These are phyloP conservation scores for Colletotrichum falcatum DNA, from an alignment of 2,329 filamentous ascomycete species.

Conservation along the genomic window DNA sequence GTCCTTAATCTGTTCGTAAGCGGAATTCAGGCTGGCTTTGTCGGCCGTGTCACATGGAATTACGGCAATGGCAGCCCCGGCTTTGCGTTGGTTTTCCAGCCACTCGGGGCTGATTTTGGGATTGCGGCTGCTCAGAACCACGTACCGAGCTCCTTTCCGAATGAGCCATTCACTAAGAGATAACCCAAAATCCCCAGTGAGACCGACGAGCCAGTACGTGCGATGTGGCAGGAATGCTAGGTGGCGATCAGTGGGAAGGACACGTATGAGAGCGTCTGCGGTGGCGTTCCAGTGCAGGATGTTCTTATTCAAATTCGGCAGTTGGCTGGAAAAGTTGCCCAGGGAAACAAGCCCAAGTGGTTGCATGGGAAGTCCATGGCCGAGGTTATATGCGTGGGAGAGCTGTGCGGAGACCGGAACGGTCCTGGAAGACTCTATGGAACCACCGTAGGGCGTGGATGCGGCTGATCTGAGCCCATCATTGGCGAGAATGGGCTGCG, in stretches of 20 bases:
- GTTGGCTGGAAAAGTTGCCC: neutral
- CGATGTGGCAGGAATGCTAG: neutral
- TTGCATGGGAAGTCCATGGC: neutral
- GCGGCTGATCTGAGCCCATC: neutral
- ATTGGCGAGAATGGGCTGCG: neutral
- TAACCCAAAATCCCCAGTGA: constrained; percentile 48
- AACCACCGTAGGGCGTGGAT: neutral
- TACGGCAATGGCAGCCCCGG: constrained; percentile 47
- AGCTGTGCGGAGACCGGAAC: neutral
- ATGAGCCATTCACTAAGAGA: constrained; percentile 54
- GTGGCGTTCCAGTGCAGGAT: neutral
- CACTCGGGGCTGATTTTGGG: constrained; percentile 42
- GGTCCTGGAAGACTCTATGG: neutral
- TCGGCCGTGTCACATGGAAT: neutral
- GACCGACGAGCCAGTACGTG: constrained; percentile 50
- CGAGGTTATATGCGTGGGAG: neutral
- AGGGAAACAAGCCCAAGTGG: neutral
- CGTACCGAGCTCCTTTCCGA: constrained; percentile 47
- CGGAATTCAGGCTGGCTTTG: neutral
- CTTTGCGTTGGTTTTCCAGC: constrained; percentile 42
- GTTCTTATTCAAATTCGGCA: neutral
- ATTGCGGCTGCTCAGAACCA: constrained; percentile 52
- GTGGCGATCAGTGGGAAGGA: neutral
- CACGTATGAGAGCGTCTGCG: neutral
- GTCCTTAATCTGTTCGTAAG: neutral